These are phyloP conservation scores for Neurospora sp. DNA, from an alignment of 495 filamentous ascomycete genomes.

Conservation along the genomic window DNA sequence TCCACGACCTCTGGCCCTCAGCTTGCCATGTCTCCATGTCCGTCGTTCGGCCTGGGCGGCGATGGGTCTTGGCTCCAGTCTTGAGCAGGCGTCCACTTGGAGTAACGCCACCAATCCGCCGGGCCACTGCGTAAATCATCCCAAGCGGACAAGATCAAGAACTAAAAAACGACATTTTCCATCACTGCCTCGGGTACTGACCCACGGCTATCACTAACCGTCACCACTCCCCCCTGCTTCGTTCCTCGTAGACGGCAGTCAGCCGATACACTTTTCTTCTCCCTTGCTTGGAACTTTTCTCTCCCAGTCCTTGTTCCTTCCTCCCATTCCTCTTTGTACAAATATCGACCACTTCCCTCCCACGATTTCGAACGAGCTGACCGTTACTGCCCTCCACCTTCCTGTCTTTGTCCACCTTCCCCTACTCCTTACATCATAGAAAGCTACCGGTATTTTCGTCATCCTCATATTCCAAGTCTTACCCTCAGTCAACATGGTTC, in stretches of 20 bases:
- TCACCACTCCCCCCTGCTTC: conserved; percentile 9
- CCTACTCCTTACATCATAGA: background rate
- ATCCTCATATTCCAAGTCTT: background rate
- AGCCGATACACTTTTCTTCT: background rate
- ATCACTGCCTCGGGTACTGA: conserved; percentile 12
- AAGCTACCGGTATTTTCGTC: background rate
- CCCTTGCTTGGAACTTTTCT: background rate
- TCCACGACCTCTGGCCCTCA: conserved; percentile 5
- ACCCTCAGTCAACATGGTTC: conserved; percentile 32
- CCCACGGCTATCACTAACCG: conserved; percentile 8
- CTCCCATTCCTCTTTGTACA: conserved; percentile 15
- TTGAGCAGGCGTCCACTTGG: conserved; percentile 6
- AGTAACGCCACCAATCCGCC: conserved; percentile 14
- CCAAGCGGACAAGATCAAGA: background rate
- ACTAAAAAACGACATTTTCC: conserved; percentile 6
- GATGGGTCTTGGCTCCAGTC: conserved; percentile 3
- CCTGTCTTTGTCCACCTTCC: background rate
- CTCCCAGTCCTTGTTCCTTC: background rate
- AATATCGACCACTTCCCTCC: conserved; percentile 17
- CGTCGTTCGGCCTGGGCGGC: conserved; percentile 14
- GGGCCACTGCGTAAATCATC: conserved; percentile 4
- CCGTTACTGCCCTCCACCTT: background rate
- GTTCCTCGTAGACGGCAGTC: background rate
- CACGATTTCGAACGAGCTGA: background rate
- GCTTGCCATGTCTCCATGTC: conserved; percentile 10